These are phyloP conservation scores for Psilocybe subaeruginosa DNA, from an alignment of 768 basidiomycete genomes.

Conservation along the genomic window DNA sequence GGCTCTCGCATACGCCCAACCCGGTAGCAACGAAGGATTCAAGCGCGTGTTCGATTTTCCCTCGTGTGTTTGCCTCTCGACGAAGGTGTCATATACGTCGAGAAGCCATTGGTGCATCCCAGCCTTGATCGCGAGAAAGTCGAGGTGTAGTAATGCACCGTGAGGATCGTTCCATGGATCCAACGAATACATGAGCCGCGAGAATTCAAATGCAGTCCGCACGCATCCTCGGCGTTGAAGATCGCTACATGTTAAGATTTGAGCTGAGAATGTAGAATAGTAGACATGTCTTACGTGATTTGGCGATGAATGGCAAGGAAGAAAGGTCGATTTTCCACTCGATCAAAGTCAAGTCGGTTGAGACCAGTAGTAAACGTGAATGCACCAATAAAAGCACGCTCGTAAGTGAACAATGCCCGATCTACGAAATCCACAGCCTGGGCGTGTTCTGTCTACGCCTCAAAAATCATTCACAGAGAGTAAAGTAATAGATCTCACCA, in stretches of 20 bases:
- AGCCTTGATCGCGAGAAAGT: constrained; percentile 83
- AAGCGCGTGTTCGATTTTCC: constrained; percentile 31
- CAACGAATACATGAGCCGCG: constrained; percentile 80
- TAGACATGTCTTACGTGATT: constrained; percentile 59
- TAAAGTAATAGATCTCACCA: constrained; percentile 47
- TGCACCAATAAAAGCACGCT: constrained; percentile 83
- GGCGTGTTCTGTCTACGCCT: constrained; percentile 61
- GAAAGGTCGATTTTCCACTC: constrained; percentile 91
- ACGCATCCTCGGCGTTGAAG: constrained; percentile 88
- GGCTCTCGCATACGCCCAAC: constrained; percentile 75
- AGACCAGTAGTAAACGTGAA: constrained; percentile 85
- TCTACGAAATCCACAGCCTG: constrained; percentile 89
- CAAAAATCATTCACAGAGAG: not conserved
- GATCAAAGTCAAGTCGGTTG: constrained; percentile 87
- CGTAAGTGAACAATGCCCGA: constrained; percentile 92
- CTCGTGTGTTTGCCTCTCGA: constrained; percentile 24
- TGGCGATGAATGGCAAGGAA: constrained; percentile 88
- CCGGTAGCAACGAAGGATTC: constrained; percentile 71
- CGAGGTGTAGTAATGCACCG: constrained; percentile 80
- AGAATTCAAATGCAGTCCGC: constrained; percentile 90
- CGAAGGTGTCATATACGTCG: constrained; percentile 60
- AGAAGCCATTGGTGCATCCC: constrained; percentile 83
- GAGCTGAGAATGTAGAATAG: not conserved
- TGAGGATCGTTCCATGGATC: constrained; percentile 92
- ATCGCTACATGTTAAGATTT: constrained; percentile 49